Evolutionary conservation across 2,329 filamentous ascomycete genomes (phyloP).

Genomic region (Scedosporium boydii): DNA sequence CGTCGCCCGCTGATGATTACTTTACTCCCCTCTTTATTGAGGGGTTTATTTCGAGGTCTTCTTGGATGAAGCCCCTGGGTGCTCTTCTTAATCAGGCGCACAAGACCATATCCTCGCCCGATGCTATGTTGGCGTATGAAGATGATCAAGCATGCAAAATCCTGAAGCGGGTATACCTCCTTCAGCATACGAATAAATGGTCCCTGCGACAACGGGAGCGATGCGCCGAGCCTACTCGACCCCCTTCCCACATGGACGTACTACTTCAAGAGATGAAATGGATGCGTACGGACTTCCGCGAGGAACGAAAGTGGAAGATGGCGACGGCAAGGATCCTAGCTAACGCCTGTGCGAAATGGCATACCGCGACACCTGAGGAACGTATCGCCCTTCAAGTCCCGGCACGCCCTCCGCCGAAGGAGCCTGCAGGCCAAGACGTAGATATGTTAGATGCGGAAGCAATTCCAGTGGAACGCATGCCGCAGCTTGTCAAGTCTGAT

Average conservation of each 20-base stretch:
- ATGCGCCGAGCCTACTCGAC: conserved; percentile 68
- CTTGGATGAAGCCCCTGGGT: conserved; percentile 54
- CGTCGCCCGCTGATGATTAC: conserved; percentile 47
- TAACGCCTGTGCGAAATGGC: conserved; percentile 75
- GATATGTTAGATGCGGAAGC: conserved; percentile 18
- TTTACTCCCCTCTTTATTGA: conserved; percentile 54
- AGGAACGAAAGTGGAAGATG: conserved; percentile 91
- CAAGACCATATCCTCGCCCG: conserved; percentile 81
- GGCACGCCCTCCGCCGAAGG: conserved; percentile 35
- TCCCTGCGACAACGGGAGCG: conserved; percentile 82
- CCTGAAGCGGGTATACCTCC: conserved; percentile 74
- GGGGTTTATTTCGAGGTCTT: conserved; percentile 42
- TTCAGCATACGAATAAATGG: conserved; percentile 90
- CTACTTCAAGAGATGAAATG: conserved; percentile 88
- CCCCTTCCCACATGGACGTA: conserved; percentile 74
- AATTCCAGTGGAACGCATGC: conserved; percentile 27
- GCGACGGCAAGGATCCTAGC: conserved; percentile 72
- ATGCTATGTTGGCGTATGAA: conserved; percentile 72
- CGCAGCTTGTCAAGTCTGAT: conserved; percentile 21
- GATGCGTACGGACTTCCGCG: conserved; percentile 94
- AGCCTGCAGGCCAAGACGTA: conserved; percentile 14
- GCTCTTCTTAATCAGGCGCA: conserved; percentile 73
- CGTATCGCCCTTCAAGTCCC: conserved; percentile 61
- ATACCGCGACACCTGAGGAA: conserved; percentile 53
- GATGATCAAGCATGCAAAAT: conserved; percentile 85